Base-by-base conservation (phyloP, 2,329 filamentous ascomycete genomes). In the Lasiodiplodia sp. region DNA sequence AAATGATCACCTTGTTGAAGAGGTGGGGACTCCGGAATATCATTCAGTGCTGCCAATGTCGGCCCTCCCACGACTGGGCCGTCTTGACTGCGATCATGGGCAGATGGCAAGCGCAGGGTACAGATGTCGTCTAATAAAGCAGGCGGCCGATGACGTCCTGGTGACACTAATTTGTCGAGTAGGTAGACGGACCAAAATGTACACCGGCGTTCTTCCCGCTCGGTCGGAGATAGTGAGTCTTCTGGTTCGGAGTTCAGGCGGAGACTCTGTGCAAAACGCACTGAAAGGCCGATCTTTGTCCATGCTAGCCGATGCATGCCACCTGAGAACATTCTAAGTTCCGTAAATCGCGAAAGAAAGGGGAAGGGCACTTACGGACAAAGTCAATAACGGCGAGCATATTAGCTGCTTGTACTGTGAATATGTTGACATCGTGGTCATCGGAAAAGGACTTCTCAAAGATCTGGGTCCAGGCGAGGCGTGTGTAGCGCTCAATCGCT, bases 161-260 rank as follows among this genome's bases (percentile, higher is more conserved):
- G 80, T 16, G 78, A 80, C 6, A 79, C 74, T 4, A 81, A 72
- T 40, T 75, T 75, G 67, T 81, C 79, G 1, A 80, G 71, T 7
- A 81, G 72, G 66, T 80, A 81, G 23, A 81, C 72, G 3, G 79
- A 81, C 79, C 79, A 81, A 57, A 81, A 81, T 0, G 77, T 74
- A 12, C 76, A 70, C 5, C 79, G 71, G n/a, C 77, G 72, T 67
- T 81, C 79, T 66, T 80, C 78, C 58, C 73, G 71, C 28, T 79
- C 74, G 5, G n/a, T 0, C 44, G 12, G n/a, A 28, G 56, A 44
- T 5, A 18, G 25, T 2, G 5, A 4, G 11, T 40, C 8, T 0
- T 71, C 63, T 0, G 77, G 75, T 49, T 81, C 79, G 8, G 72
- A 60, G 73, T 78, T 79, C 38, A 81, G 73, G 14, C 73, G 70